phyloP scores from a whole-genome alignment of 371 early-diverging fungal species.

The Rhizopus delemar region DNA sequence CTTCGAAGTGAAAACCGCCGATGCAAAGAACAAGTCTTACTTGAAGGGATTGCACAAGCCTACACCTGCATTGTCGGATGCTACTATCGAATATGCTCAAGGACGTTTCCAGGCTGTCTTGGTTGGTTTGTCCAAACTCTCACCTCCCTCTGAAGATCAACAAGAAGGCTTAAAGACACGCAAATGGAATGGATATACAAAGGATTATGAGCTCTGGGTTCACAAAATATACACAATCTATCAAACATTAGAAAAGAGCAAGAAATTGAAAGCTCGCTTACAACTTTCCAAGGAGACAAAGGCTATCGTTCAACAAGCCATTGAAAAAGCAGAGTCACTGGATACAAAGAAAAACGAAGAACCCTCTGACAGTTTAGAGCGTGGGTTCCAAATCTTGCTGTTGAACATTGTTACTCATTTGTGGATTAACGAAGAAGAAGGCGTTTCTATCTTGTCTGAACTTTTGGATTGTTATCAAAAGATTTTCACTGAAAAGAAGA shows the following conservation, averaged over 20 bases:
- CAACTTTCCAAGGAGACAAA: conserved; percentile 21
- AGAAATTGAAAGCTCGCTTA: conserved; percentile 25
- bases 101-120: conserved; percentile 59
- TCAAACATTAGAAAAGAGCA: conserved; percentile 50
- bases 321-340: conserved; percentile 22
- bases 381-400: conserved; percentile 74
- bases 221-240: conserved; percentile 56
- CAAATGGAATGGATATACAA: conserved; percentile 56
- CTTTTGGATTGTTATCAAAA: conserved; percentile 73
- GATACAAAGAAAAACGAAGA: conserved; percentile 29
- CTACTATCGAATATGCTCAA: conserved; percentile 59
- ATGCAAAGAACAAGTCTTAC: conserved; percentile 29
- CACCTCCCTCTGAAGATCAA: conserved; percentile 45
- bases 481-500: conserved; percentile 55
- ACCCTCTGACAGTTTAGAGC: conserved; percentile 49
- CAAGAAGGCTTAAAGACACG: conserved; percentile 52
- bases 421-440: conserved; percentile 68
- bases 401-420: conserved; percentile 67
- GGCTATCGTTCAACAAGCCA: conserved; percentile 25
- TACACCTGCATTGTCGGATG: conserved; percentile 57
- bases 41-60: conserved; percentile 45
- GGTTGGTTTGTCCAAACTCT: not conserved
- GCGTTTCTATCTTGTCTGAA: conserved; percentile 64
- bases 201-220: conserved; percentile 67
- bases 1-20: conserved; percentile 55